Percentiles rank a stretch among this genome's conserved stretches.
These are phyloP conservation scores for Gyromitra esculenta DNA, from an alignment of 2,329 filamentous ascomycete genomes.

Conservation along the genomic window DNA sequence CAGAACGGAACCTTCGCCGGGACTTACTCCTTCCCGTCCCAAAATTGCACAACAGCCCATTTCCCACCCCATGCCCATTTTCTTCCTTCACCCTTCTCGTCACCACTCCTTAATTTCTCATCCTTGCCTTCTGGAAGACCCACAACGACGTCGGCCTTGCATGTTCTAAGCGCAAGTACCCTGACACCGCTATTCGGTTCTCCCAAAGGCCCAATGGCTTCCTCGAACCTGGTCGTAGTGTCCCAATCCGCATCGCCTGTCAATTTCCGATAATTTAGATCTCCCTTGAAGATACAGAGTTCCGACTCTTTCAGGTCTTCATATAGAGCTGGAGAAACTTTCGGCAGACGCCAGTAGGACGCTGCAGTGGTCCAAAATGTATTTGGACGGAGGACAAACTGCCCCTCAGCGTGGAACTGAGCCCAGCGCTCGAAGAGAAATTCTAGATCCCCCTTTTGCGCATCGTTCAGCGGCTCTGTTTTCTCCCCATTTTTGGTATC, in stretches of 20 bases:
- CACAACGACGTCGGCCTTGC: constrained; percentile 96
- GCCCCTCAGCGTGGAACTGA: constrained; percentile 79
- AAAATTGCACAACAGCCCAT: constrained; percentile 93
- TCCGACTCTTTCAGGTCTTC: constrained; percentile 84
- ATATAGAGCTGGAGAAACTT: constrained; percentile 72
- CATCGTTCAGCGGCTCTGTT: constrained; percentile 69
- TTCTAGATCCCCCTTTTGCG: constrained; percentile 73
- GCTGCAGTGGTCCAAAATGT: constrained; percentile 89
- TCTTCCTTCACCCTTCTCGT: constrained; percentile 72
- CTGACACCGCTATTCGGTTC: constrained; percentile 79
- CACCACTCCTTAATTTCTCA: constrained; percentile 75
- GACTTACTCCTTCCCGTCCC: constrained; percentile 68
- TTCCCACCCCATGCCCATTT: constrained; percentile 97
- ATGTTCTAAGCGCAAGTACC: constrained; percentile 86
- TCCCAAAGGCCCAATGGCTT: constrained; percentile 87
- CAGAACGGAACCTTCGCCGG: not conserved
- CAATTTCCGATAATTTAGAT: constrained; percentile 94
- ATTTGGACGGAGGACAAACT: constrained; percentile 83
- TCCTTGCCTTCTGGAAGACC: constrained; percentile 84
- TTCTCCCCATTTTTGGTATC: constrained; percentile 68
- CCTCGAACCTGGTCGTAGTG: constrained; percentile 82
- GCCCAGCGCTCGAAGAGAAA: constrained; percentile 88
- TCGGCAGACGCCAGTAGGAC: constrained; percentile 87
- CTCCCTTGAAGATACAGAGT: constrained; percentile 95
- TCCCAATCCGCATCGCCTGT: constrained; percentile 86